phyloP scores from a whole-genome alignment of 305 asterid species.

The Withania somnifera region DNA sequence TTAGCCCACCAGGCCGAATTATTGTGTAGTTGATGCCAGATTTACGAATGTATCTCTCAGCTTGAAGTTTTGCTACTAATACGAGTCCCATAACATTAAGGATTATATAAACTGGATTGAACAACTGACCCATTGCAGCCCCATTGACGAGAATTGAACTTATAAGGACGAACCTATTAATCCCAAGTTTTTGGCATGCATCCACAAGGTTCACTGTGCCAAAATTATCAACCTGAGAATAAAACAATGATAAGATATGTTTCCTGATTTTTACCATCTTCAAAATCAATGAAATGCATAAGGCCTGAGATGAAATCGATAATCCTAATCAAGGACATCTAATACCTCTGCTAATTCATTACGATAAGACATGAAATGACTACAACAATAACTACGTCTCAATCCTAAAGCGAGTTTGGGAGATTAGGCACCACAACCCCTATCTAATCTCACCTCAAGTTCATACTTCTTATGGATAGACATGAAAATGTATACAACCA shows the following conservation, averaged over 20 bases:
- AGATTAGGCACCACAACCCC: neutral
- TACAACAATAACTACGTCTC: neutral
- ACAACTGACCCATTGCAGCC: conserved; percentile 88
- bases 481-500: neutral
- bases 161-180: conserved; percentile 64
- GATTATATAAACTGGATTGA: conserved; percentile 79
- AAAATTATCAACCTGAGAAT: conserved; percentile 67
- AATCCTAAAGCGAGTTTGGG: neutral
- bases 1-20: conserved; percentile 84
- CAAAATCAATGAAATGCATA: neutral
- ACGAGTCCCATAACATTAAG: conserved; percentile 83
- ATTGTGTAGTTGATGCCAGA: conserved; percentile 91
- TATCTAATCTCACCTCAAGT: neutral
- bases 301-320: neutral
- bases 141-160: conserved; percentile 91
- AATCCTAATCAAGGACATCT: neutral
- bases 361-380: neutral
- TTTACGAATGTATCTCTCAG: conserved; percentile 65
- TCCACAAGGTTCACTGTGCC: conserved; percentile 94
- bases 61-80: conserved; percentile 86
- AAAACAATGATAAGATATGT: neutral
- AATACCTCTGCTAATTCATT: neutral
- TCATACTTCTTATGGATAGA: neutral
- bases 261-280: neutral
- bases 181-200: conserved; percentile 68